A percentile compares a stretch with the other conserved stretches of the same genome.
These are phyloP conservation scores for Exophiala aquamarina DNA, from an alignment of 2,329 filamentous ascomycete genomes.

Conservation along the genomic window DNA sequence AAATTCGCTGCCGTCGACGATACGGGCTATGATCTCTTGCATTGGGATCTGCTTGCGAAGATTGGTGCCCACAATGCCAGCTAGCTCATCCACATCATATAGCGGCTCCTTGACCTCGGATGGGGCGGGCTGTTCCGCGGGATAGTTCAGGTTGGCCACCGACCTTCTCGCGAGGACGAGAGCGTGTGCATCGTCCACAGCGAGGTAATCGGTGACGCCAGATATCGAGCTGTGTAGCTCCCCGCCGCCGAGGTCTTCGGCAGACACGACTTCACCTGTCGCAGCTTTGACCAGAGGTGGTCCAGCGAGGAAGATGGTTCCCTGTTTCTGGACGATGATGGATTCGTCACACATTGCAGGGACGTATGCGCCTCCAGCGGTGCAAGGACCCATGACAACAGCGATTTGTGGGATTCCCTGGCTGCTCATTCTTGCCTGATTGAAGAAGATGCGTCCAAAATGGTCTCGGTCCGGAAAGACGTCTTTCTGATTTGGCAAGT, in stretches of 20 bases:
- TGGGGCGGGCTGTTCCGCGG: constrained; percentile 46
- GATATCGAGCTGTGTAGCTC: constrained; percentile 86
- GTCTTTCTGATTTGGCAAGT: constrained; percentile 90
- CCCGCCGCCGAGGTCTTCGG: constrained; percentile 88
- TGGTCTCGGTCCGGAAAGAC: constrained; percentile 95
- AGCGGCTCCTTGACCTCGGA: constrained; percentile 69
- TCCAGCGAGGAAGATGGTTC: constrained; percentile 95
- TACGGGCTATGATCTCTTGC: constrained; percentile 86
- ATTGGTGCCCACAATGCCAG: constrained; percentile 87
- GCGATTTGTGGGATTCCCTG: constrained; percentile 88
- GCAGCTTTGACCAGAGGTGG: constrained; percentile 94
- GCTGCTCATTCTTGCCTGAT: constrained; percentile 91
- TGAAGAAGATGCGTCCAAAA: constrained; percentile 97
- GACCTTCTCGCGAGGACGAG: constrained; percentile 80
- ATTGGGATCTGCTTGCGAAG: constrained; percentile 81
- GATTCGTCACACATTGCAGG: constrained; percentile 97
- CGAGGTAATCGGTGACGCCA: constrained; percentile 92
- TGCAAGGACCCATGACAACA: constrained; percentile 97
- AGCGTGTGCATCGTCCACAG: constrained; percentile 90
- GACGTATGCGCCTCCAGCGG: constrained; percentile 91
- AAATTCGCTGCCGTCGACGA: constrained; percentile 88
- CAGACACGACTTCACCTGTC: constrained; percentile 86
- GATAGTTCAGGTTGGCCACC: constrained; percentile 88
- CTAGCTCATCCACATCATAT: constrained; percentile 75
- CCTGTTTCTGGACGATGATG: constrained; percentile 93